Evolutionary conservation across 345 rosid species (phyloP).

Genomic region (Carallia brachiata): DNA sequence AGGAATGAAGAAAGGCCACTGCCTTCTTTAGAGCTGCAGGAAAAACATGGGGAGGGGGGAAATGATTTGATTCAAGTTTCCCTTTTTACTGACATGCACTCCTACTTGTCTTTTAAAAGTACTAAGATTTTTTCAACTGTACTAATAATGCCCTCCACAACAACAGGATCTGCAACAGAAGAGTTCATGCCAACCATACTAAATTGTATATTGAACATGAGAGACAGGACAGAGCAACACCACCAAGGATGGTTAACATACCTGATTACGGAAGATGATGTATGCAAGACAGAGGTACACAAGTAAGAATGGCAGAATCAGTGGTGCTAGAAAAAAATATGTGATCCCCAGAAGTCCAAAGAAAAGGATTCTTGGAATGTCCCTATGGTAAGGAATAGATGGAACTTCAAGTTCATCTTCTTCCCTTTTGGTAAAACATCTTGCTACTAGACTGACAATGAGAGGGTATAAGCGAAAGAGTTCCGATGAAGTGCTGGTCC

Average conservation of each 20-base stretch:
- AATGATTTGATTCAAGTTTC: too few species aligned
- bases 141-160: too few species aligned
- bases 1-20: neutral
- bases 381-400: conserved; percentile 71
- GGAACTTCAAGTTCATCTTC: conserved; percentile 70
- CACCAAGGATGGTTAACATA: conserved; percentile 22
- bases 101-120: too few species aligned
- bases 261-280: conserved; percentile 86
- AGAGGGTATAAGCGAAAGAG: conserved; percentile 82
- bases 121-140: too few species aligned
- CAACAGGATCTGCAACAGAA: too few species aligned
- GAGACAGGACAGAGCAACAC: neutral
- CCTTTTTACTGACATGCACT: too few species aligned
- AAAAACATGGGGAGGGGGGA: too few species aligned
- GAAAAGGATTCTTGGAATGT: conserved; percentile 80
- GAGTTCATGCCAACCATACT: too few species aligned
- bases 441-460: conserved; percentile 45
- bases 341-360: conserved; percentile 89
- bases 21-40: neutral
- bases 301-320: conserved; percentile 90
- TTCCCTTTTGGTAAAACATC: conserved; percentile 45
- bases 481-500: conserved; percentile 85
- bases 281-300: conserved; percentile 79
- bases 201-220: too few species aligned
- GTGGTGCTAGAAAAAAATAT: conserved; percentile 88